Percentiles rank a stretch among this genome's conserved stretches.
Conservation (phyloP, 2,329 filamentous ascomycete genomes). For the Cryphonectria parasitica region DNA sequence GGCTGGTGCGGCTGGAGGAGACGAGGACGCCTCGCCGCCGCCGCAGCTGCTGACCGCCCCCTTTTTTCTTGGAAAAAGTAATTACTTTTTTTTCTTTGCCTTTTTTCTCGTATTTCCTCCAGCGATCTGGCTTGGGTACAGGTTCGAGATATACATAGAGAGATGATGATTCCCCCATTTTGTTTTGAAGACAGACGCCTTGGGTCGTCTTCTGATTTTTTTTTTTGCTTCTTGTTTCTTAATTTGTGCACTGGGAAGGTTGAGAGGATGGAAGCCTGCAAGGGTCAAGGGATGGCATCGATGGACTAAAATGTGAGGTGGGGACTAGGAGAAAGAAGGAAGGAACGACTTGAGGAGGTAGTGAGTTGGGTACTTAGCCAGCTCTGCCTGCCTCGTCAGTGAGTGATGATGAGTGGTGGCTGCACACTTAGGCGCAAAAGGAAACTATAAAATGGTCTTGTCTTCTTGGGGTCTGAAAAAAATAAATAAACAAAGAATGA, state of each 20-base stretch:
- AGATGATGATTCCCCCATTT: constrained; percentile 25
- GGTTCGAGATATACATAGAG: constrained; percentile 6
- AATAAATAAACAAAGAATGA: neutral
- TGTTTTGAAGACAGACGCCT: constrained; percentile 19
- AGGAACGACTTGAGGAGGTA: neutral
- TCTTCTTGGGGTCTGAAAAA: constrained; percentile 25
- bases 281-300: neutral
- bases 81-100: neutral
- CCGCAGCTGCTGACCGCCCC: constrained; percentile 23
- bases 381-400: neutral
- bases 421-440: constrained; percentile 19
- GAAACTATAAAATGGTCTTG: constrained; percentile 24
- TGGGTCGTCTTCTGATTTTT: constrained; percentile 15
- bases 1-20: constrained; percentile 9
- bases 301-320: constrained; percentile 21
- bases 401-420: constrained; percentile 19
- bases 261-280: constrained; percentile 2
- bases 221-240: neutral
- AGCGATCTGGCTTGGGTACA: constrained; percentile 5
- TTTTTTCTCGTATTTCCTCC: neutral
- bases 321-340: constrained; percentile 5
- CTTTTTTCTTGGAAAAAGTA: neutral
- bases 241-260: neutral
- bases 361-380: neutral
- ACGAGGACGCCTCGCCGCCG: constrained; percentile 10